Evolutionary conservation across 2,329 filamentous ascomycete species (phyloP), one percentile per base, ranked within the genome.

Genomic region (Cladosporium colombiae): DNA sequence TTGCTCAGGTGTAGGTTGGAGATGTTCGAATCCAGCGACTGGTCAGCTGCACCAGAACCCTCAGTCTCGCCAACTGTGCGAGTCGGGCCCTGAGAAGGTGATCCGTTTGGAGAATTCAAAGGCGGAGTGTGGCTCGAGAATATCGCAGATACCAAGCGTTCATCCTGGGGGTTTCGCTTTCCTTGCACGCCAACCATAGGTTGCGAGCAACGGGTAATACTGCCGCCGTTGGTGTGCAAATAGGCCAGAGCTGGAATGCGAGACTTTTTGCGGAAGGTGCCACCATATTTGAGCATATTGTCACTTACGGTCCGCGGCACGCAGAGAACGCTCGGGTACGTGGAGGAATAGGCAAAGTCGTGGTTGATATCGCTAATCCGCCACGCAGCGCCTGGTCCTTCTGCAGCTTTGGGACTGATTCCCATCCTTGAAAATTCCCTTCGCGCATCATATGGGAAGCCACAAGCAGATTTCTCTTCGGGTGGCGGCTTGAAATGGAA

Each of bases 181-280:
- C 72, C 73, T 68, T 91, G 88, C 27, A 98, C 86, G 16, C 95
- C 95, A 1, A 94, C 91, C 65, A 94, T 83, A 0, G 95, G 95
- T 76, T 99, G 95, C 3, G 94, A 96, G 75, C 93, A 96, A 75
- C 95, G 86, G 1, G 94, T 97, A 69, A 99, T 97, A 27, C 93
- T 95, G 78, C 95, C 98, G 76, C 96, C 97, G 77, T 98, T 99
- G 73, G 97, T 84, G 77, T 99, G 95, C n/a, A 97, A 87, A 78
- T 99, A 99, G 25, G 93, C 93, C 46, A 99, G 81, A 3, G 89
- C 91, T 1, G 95, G 95, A 77, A 99, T 93, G 67, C 95, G 89
- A 69, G 90, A 88, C 67, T 93, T 88, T 0, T 95, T 98, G 61
- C 95, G 90, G 79, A 96, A 98, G 68, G 89, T 87, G 66, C 89